Evolutionary conservation across 768 basidiomycete genomes (phyloP).

Genomic region (Xerocomus brunneocitrinus): DNA sequence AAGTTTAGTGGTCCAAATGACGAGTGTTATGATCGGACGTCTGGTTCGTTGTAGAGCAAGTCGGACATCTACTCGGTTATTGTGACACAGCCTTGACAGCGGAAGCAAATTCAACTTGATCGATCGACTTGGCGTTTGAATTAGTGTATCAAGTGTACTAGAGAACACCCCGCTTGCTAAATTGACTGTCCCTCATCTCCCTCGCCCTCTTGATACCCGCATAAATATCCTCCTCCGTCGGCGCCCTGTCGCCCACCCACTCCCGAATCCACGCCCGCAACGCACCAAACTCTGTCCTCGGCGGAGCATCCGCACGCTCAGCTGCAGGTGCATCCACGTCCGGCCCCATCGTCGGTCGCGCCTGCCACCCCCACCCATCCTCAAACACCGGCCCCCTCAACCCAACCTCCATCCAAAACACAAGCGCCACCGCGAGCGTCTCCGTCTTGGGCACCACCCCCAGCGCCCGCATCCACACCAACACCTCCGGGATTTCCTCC

Average conservation of each 20-base stretch:
- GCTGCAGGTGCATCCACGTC: background rate
- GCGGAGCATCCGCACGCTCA: background rate
- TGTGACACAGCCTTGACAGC: background rate
- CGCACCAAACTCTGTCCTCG: slow-evolving; percentile 21
- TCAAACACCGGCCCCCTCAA: slow-evolving; percentile 58
- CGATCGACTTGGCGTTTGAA: background rate
- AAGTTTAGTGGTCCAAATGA: background rate
- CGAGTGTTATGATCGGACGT: too few species aligned
- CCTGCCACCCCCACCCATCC: slow-evolving; percentile 29
- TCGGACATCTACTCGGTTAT: too few species aligned
- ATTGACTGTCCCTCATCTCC: slow-evolving; percentile 24
- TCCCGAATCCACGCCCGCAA: slow-evolving; percentile 46
- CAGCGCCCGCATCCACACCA: slow-evolving; percentile 73
- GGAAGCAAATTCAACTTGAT: background rate
- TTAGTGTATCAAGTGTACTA: background rate
- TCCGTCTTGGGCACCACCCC: slow-evolving; percentile 46
- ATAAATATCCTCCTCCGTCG: slow-evolving; percentile 38
- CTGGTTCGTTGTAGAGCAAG: too few species aligned
- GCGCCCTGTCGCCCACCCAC: slow-evolving; percentile 53
- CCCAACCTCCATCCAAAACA: slow-evolving; percentile 70
- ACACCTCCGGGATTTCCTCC: slow-evolving; percentile 57
- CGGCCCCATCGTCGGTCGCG: slow-evolving; percentile 2
- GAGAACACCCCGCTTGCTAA: background rate
- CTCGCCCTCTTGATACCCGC: slow-evolving; percentile 22
- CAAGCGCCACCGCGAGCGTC: slow-evolving; percentile 58